These are phyloP conservation scores for Podila epicladia DNA, from an alignment of 192 early-diverging fungal species.

Conservation along the genomic window DNA sequence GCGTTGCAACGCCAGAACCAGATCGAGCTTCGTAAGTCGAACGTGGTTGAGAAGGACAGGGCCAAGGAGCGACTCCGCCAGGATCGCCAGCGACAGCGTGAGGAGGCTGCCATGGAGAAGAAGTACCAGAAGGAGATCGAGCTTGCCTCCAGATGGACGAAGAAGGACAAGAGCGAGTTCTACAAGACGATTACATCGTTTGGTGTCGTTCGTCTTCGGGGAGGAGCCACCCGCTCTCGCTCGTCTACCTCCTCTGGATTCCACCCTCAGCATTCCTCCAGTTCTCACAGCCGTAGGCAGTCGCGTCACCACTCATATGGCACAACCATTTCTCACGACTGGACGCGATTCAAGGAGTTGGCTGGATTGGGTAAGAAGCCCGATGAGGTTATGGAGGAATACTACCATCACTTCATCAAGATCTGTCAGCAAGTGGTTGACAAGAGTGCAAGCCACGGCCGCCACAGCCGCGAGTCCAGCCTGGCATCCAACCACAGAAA, in stretches of 20 bases:
- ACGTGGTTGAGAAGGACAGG: conserved; percentile 54
- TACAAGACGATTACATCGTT: conserved; percentile 65
- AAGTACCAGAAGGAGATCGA: conserved; percentile 53
- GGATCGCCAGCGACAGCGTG: conserved; percentile 54
- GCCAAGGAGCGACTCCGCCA: conserved; percentile 48
- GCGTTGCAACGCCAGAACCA: conserved; percentile 63
- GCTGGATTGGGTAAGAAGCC: conserved; percentile 71
- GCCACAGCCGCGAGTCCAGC: conserved; percentile 29
- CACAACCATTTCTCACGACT: conserved; percentile 50
- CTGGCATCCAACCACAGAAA: conserved; percentile 20
- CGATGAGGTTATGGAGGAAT: conserved; percentile 72
- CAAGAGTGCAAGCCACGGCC: conserved; percentile 8
- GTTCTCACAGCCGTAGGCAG: conserved; percentile 20
- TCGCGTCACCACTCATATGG: conserved; percentile 8
- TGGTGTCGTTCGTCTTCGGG: conserved; percentile 57
- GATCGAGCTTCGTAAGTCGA: conserved; percentile 53
- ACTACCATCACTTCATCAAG: conserved; percentile 67
- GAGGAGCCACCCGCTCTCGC: conserved; percentile 36
- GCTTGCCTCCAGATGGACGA: conserved; percentile 59
- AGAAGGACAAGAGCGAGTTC: conserved; percentile 64
- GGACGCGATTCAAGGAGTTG: conserved; percentile 78
- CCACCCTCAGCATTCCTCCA: conserved; percentile 37
- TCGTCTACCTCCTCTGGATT: conserved; percentile 22
- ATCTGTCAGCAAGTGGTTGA: conserved; percentile 69
- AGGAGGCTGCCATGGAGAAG: conserved; percentile 52